phyloP scores from a whole-genome alignment of 2,329 filamentous ascomycete species.

The Pyricularia sp. region DNA sequence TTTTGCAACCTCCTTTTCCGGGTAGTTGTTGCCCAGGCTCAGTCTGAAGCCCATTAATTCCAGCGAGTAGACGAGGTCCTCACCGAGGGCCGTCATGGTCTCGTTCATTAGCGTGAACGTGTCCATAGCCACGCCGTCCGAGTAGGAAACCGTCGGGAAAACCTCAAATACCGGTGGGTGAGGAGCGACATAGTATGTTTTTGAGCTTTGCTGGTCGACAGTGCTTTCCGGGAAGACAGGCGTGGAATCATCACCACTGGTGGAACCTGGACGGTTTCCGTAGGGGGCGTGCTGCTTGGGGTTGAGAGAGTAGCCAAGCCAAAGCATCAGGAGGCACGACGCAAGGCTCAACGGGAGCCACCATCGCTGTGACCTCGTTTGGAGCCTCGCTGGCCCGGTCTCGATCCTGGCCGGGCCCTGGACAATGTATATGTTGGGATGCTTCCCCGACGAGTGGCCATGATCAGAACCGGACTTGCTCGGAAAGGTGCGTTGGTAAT shows the following conservation, averaged over 20 bases:
- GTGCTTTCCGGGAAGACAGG: too few relatives aligned
- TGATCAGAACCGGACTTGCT: neutral
- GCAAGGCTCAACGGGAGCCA: neutral
- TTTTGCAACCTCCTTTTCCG: neutral
- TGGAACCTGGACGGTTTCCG: neutral
- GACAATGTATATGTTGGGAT: neutral
- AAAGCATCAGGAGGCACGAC: neutral
- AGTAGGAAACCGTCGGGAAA: neutral
- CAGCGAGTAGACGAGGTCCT: neutral
- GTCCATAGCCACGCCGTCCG: neutral
- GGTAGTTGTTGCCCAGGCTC: neutral
- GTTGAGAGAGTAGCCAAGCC: neutral
- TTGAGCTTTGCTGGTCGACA: neutral
- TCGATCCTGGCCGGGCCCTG: neutral
- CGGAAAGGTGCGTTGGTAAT: neutral
- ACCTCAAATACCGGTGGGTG: neutral
- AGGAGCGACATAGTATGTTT: neutral
- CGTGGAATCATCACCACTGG: neutral
- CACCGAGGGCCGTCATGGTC: neutral
- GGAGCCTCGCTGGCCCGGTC: neutral
- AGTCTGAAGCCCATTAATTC: neutral
- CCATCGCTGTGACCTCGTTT: neutral
- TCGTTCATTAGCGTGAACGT: neutral
- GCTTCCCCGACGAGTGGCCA: neutral
- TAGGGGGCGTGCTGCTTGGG: neutral